Base-by-base conservation (phyloP, 495 filamentous ascomycete genomes). In the Penicillium coprophilum region DNA sequence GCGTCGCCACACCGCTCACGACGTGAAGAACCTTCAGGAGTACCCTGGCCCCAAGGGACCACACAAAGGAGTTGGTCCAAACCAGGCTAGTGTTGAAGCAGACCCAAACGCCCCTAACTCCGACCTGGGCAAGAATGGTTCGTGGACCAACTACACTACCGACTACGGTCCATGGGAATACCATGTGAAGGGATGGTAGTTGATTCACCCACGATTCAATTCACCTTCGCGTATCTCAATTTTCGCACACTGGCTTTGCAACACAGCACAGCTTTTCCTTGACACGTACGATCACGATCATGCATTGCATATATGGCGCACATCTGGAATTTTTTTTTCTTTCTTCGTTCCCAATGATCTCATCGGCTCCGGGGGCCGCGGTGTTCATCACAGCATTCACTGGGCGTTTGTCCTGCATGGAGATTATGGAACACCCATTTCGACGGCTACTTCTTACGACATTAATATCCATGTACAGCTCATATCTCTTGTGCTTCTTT, bases 1-100 rank as follows among this genome's bases (percentile, higher is more conserved):
- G 77, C 85, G 95, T 36, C 79, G 91, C 57, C 94, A 97, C 68
- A 97, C 94, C 6, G 86, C 94, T 10, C 89, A 94, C 57, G 91
- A 96, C 61, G 81, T 96, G 53, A 87, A 88, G 44, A 91, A 92
- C 66, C 79, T 96, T 9, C 83, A 88, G 66, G 85, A 92, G 55
- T 90, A 88, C 58, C 91, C 90, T 3, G 68, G 62, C 23, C 67
- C 73, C 0, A 71, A 73, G 50, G 69, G 62, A 17, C 66, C 64
- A 9, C 67, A 71, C 48, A 63, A 57, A 34, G 59, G 52, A 36
- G 50, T 61, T 31, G 53, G 56, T 30, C 34, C 45, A 15, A 45
- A 59, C 24, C 41, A 61, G 55, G 57, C 60, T 11, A 55, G 56
- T 24, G 48, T 50, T 10, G 63, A 56, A 12, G 27, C 58, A 7